Evolutionary conservation across 352 stramenopile genomes (phyloP), one percentile per base, ranked within the genome.

Genomic region (Pythium vanterpoolii): DNA sequence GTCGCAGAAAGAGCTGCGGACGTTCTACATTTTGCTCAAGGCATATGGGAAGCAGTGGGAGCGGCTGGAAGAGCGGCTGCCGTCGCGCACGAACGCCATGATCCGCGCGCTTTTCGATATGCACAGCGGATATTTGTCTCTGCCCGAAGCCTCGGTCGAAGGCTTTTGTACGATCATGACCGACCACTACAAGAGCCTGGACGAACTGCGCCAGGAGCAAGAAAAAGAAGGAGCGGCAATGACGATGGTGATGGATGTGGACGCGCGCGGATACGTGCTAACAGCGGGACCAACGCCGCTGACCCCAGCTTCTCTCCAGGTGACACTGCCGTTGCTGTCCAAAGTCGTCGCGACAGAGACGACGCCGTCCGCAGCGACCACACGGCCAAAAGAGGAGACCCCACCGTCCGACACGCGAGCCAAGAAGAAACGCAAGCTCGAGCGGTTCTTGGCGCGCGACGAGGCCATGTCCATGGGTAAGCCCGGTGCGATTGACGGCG

Each of bases 101-200:
- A 68, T 90, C 57, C 76, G 79, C 52, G 69, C 69, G 11, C 51
- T 91, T 28, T 86, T 77, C 49, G 75, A 86, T 31, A 86, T 82
- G 73, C 79, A 91, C 42, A 70, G 80, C 60, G 71, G 74, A 28
- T 91, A 91, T 36, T 43, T 93, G 53, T 85, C 81, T 43, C 70
- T 87, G 18, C 56, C 77, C 2, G 76, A 89, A 47, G 79, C 83
- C 1, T 89, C 83, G 23, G 76, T 71, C 48, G 81, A 91, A 26
- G 83, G 76, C 33, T 86, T 93, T 48, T 87, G 75, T 52, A 71
- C 81, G 18, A 83, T 88, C 48, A 78, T 90, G 70, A 76, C 60
- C 62, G 74, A 88, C 56, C 73, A 88, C 26, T 90, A 91, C 69
- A 75, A 81, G 47, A 70, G 36, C 42, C 63, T 77, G 13, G 64